A percentile compares a stretch with the other conserved stretches of the same genome.
phyloP scores from a whole-genome alignment of 345 rosid genomes.

The Arabidopsis arenosa region DNA sequence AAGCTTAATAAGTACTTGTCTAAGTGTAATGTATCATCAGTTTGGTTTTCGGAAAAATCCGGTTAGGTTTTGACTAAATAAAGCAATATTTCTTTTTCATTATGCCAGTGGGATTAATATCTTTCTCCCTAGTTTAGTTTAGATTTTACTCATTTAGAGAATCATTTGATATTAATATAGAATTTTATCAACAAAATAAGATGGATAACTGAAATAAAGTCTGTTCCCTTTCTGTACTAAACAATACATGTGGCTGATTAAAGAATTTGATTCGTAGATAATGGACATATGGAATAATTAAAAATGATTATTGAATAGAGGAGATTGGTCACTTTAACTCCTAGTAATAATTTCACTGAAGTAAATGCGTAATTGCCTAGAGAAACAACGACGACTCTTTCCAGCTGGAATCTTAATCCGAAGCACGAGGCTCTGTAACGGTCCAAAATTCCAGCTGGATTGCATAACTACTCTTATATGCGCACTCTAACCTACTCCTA shows the following conservation, averaged over 20 bases:
- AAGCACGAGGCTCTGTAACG: constrained; percentile 54
- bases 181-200: background rate
- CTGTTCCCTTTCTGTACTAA: background rate
- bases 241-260: background rate
- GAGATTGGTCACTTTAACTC: constrained; percentile 6
- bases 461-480: constrained; percentile 46
- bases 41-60: too few species aligned
- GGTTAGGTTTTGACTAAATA: too few species aligned
- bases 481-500: constrained; percentile 39
- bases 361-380: background rate
- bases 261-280: background rate
- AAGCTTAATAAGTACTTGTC: background rate
- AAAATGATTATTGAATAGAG: background rate
- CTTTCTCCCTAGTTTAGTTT: background rate
- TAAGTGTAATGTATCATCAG: background rate
- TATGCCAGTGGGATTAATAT: background rate
- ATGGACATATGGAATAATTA: background rate
- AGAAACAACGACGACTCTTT: constrained; percentile 32
- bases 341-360: constrained; percentile 3
- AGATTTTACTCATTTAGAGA: background rate
- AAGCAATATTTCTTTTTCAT: background rate
- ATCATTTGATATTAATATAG: background rate
- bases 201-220: background rate
- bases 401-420: constrained; percentile 56
- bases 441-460: constrained; percentile 74